Evolutionary conservation across 1,284 basidiomycete genomes (phyloP).

Genomic region (Takashimella tepidaria): DNA sequence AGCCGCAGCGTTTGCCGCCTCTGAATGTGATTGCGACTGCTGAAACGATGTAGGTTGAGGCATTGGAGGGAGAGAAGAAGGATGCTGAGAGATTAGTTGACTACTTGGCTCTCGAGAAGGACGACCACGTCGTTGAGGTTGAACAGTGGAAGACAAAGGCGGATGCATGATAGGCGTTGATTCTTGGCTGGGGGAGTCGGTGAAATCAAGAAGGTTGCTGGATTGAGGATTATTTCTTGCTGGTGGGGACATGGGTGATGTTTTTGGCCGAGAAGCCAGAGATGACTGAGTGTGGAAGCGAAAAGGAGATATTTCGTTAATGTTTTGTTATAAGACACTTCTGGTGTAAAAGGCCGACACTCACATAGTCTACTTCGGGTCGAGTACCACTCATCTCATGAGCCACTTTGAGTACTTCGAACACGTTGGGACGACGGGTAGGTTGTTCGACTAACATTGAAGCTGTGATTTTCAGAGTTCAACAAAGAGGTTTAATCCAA

Average conservation of each 20-base stretch:
- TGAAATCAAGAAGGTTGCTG: constrained; percentile 45
- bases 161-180: constrained; percentile 21
- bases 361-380: constrained; percentile 65
- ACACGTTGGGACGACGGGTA: constrained; percentile 69
- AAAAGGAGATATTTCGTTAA: constrained; percentile 4
- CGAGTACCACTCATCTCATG: constrained; percentile 78
- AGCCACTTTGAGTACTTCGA: constrained; percentile 69
- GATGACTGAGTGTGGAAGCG: constrained; percentile 23
- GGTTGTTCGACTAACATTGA: constrained; percentile 87
- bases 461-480: constrained; percentile 48
- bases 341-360: constrained; percentile 19
- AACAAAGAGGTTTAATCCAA: not conserved
- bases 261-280: not conserved
- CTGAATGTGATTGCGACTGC: not conserved
- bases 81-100: constrained; percentile 6
- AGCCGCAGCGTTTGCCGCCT: not conserved
- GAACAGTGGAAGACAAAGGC: constrained; percentile 30
- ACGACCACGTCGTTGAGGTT: constrained; percentile 45
- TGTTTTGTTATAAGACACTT: too few species aligned
- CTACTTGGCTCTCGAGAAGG: constrained; percentile 33
- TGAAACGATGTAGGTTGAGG: constrained; percentile 2
- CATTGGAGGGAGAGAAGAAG: constrained; percentile 8
- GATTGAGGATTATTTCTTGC: constrained; percentile 8
- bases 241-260: constrained; percentile 7
- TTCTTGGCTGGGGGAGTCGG: constrained; percentile 22